Conservation (phyloP, 805 yeast species). For the Saturnispora dispora region DNA sequence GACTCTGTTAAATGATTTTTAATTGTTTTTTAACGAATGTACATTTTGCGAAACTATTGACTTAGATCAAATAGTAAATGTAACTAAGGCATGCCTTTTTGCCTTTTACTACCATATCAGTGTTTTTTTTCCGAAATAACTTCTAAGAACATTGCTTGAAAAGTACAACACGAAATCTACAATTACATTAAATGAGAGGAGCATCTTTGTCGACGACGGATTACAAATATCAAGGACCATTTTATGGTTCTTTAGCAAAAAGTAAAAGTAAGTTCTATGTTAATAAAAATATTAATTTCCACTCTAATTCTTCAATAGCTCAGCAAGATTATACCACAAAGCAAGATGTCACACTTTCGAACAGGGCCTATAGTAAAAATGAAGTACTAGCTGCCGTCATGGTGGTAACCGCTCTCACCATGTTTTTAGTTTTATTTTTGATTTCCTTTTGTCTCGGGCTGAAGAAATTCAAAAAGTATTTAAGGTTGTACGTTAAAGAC, state of each 20-base stretch:
- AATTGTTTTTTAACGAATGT: not conserved
- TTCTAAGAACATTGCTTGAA: not conserved
- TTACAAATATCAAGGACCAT: not conserved
- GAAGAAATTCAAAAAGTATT: not conserved
- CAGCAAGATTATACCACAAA: not conserved
- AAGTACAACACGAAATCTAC: not conserved
- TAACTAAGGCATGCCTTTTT: not conserved
- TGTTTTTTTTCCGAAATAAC: not conserved
- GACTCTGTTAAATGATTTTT: conserved; percentile 4
- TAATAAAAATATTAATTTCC: not conserved
- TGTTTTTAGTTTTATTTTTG: not conserved
- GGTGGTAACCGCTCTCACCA: not conserved
- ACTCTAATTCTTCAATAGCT: not conserved
- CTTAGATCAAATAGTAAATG: not conserved
- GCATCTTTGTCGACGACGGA: not conserved
- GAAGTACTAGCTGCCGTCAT: conserved; percentile 3
- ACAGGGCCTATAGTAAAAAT: not conserved
- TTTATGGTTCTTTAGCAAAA: not conserved
- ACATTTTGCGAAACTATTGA: not conserved
- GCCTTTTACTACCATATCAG: not conserved
- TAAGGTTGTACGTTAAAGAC: not conserved
- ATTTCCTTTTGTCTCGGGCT: conserved; percentile 1
- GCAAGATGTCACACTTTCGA: not conserved
- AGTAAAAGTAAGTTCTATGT: not conserved
- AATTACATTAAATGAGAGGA: not conserved